Base-by-base conservation (phyloP, 192 early-diverging fungal species). In the Rhizophlyctis rosea region DNA sequence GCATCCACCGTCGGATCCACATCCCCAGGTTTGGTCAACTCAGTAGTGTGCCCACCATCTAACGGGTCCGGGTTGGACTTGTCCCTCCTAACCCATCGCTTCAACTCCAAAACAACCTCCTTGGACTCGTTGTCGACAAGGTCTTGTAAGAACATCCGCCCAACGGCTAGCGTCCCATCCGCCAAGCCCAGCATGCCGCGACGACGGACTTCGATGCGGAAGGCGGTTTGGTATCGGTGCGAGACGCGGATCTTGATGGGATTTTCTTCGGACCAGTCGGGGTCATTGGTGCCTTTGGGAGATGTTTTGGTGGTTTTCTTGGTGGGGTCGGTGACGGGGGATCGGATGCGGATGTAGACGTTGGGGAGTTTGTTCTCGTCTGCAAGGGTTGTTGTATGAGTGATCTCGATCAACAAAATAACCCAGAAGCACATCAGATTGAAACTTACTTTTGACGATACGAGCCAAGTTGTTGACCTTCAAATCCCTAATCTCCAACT, bases 61-160 rank as follows among this genome's bases (percentile, higher is more conserved):
- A 35, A 48, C 16, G 28, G 54, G 36, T 48, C 33, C 13, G 14
- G n/a, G 25, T 54, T 47, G 25, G 34, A 30, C 14, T 57, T 49
- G 16, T 18, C 28, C 18, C 59, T 30, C n/a, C 53, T 16, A 32
- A 49, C 33, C 60, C 53, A 63, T 28, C 60, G 51, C 31, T 62
- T 56, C 24, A 69, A 34, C 1, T 11, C 54, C 50, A 69, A 55
- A 7, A 56, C 54, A 3, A 69, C 67, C 23, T 69, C 35, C 5
- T 39, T 50, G n/a, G 29, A 27, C 21, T 62, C 14, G 16, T 51
- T 36, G 35, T 69, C 67, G 18, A 62, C 55, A 31, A 69, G 25
- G 34, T 69, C 67, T 47, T 63, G 60, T 18, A 48, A 25, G 30
- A 32, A 69, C 67, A 69, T 62, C 48, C 57, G 54, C 21, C 67